Percentiles rank a stretch among this genome's conserved stretches.
Evolutionary conservation across 768 basidiomycete species (phyloP).

Genomic region (Tephrocybe sp.): DNA sequence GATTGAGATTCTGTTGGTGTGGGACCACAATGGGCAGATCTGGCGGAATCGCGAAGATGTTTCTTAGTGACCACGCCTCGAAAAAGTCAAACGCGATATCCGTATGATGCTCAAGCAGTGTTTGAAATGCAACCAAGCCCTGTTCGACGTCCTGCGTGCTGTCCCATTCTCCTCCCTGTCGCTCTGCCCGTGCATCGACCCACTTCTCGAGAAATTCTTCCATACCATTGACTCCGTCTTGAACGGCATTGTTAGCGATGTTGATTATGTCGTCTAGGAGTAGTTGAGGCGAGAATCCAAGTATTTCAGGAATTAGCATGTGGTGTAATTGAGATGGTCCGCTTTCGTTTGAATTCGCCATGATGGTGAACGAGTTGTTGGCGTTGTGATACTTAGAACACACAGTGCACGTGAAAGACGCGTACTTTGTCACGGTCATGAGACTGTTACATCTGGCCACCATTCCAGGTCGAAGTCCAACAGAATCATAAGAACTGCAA

Average conservation of each 20-base stretch:
- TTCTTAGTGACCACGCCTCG: slow-evolving; percentile 86
- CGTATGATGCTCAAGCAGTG: slow-evolving; percentile 82
- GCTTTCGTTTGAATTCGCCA: slow-evolving; percentile 7
- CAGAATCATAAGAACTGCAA: too few species aligned
- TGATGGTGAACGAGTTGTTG: not conserved
- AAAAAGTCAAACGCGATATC: slow-evolving; percentile 93
- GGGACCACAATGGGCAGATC: slow-evolving; percentile 72
- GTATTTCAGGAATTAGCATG: slow-evolving; percentile 66
- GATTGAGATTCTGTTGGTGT: slow-evolving; percentile 73
- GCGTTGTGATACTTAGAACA: not conserved
- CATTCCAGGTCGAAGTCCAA: too few species aligned
- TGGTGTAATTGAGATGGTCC: slow-evolving; percentile 29
- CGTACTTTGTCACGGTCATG: not conserved
- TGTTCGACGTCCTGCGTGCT: slow-evolving; percentile 72
- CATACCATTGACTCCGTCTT: slow-evolving; percentile 76
- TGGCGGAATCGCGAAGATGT: slow-evolving; percentile 78
- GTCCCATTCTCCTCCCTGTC: slow-evolving; percentile 47
- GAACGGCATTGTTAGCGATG: slow-evolving; percentile 76
- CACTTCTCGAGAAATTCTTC: slow-evolving; percentile 75
- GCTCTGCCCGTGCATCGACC: slow-evolving; percentile 63
- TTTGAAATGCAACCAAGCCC: slow-evolving; percentile 85
- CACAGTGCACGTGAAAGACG: not conserved
- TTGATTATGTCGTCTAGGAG: slow-evolving; percentile 88
- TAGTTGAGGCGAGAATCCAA: slow-evolving; percentile 83
- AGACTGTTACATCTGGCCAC: not conserved